Percentiles rank a stretch among this genome's conserved stretches.
Conservation (phyloP, 805 yeast genomes). For the Yamadazyma takamatsuzukensis region DNA sequence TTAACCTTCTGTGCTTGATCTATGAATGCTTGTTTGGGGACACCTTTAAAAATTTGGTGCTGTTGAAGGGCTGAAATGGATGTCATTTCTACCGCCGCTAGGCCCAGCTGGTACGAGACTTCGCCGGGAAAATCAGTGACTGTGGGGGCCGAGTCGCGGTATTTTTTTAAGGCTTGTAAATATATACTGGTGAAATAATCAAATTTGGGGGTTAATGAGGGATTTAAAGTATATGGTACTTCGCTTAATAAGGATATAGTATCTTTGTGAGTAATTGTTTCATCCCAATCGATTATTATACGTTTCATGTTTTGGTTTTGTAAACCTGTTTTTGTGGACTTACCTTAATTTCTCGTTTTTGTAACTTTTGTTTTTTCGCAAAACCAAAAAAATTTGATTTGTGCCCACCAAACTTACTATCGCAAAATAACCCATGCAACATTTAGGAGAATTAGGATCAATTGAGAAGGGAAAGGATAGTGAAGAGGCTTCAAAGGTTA, state of each 20-base stretch:
- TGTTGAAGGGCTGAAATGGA: conserved; percentile 44
- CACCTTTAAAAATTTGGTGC: conserved; percentile 39
- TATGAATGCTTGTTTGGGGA: conserved; percentile 26
- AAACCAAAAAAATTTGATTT: too few species aligned
- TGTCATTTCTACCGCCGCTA: conserved; percentile 44
- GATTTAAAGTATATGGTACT: conserved; percentile 40
- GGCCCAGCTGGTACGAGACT: conserved; percentile 40
- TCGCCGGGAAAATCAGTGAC: conserved; percentile 38
- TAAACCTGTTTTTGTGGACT: too few species aligned
- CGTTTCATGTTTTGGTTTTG: background rate
- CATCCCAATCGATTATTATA: conserved; percentile 63
- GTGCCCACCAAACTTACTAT: too few species aligned
- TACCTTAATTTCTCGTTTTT: too few species aligned
- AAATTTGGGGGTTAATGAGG: conserved; percentile 37
- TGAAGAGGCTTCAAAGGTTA: conserved; percentile 1
- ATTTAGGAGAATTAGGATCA: conserved; percentile 11
- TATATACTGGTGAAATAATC: conserved; percentile 44
- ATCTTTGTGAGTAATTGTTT: conserved; percentile 54
- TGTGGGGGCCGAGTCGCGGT: conserved; percentile 2
- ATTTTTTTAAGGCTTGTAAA: conserved; percentile 10
- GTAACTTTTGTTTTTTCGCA: too few species aligned
- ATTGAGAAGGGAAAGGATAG: conserved; percentile 3
- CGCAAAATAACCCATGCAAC: too few species aligned
- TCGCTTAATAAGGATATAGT: conserved; percentile 51
- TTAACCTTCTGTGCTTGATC: conserved; percentile 33